phyloP scores from a whole-genome alignment of 225 moss, liverwort and hornwort species.

The Marchantia polymorpha region DNA sequence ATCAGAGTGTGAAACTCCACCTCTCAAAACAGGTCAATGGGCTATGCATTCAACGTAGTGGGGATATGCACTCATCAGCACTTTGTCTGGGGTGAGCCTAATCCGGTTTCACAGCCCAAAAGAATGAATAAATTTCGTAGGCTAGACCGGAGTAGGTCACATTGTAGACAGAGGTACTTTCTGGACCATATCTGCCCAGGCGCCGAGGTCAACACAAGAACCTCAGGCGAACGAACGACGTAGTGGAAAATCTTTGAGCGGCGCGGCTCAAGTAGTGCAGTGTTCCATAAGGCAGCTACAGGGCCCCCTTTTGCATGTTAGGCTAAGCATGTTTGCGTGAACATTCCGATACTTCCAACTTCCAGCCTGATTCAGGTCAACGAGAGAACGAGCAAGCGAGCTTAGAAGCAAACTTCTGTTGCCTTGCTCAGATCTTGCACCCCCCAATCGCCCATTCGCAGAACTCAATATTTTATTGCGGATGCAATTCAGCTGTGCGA shows the following conservation, averaged over 20 bases:
- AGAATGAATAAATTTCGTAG: too few species aligned
- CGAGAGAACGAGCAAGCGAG: background rate
- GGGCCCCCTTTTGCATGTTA: too few species aligned
- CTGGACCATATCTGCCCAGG: background rate
- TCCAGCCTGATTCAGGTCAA: background rate
- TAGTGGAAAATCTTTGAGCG: background rate
- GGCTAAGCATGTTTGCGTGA: background rate
- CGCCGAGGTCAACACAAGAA: background rate
- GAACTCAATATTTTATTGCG: background rate
- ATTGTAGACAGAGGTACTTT: background rate
- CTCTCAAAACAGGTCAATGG: background rate
- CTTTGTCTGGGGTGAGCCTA: background rate
- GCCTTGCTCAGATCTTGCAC: background rate
- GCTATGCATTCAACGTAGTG: too few species aligned
- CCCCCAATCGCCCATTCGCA: background rate
- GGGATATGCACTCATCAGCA: background rate
- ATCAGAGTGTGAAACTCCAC: background rate
- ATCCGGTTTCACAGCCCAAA: background rate
- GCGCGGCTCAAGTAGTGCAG: background rate
- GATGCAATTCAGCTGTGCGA: too few species aligned
- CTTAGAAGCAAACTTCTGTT: background rate
- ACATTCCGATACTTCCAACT: background rate
- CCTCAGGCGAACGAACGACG: background rate
- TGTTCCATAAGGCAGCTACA: too few species aligned
- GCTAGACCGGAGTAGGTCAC: background rate